Conservation (phyloP, 2,329 filamentous ascomycete genomes). For the Acephala macrosclerotiorum region DNA sequence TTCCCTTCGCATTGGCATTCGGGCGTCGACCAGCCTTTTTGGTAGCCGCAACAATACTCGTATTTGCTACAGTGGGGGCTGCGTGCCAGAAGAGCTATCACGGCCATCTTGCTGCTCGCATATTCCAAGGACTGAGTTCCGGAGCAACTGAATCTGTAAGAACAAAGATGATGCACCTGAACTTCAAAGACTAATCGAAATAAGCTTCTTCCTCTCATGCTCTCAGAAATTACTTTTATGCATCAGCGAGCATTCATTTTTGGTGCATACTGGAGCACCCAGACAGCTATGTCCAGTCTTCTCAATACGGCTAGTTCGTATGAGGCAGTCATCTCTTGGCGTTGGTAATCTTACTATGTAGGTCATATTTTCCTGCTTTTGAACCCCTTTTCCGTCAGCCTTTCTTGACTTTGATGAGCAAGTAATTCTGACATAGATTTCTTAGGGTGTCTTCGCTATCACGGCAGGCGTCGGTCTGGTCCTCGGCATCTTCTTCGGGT, state of each 20-base stretch:
- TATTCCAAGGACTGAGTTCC: conserved; percentile 5
- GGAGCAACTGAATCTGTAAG: conserved; percentile 11
- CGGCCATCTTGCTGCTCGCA: conserved; percentile 5
- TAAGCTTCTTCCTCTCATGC: conserved; percentile 7
- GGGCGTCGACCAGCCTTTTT: conserved; percentile 6
- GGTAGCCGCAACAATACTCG: not conserved
- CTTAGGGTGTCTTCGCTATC: conserved; percentile 7
- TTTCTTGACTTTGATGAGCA: not conserved
- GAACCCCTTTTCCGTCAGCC: too few species aligned
- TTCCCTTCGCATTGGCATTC: not conserved
- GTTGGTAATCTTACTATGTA: not conserved
- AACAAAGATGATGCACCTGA: not conserved
- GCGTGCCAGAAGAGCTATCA: not conserved
- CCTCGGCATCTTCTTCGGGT: not conserved
- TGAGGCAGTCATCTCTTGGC: not conserved
- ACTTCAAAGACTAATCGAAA: too few species aligned
- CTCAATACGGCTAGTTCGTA: conserved; percentile 8
- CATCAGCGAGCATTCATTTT: conserved; percentile 3
- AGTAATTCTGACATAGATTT: not conserved
- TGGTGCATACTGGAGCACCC: conserved; percentile 2
- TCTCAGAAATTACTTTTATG: conserved; percentile 7
- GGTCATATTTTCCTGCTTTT: not conserved
- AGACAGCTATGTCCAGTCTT: not conserved
- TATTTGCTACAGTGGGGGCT: not conserved
- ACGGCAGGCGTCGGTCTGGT: conserved; percentile 4